phyloP scores from a whole-genome alignment of 768 basidiomycete genomes.

The Ephemerocybe angulata region DNA sequence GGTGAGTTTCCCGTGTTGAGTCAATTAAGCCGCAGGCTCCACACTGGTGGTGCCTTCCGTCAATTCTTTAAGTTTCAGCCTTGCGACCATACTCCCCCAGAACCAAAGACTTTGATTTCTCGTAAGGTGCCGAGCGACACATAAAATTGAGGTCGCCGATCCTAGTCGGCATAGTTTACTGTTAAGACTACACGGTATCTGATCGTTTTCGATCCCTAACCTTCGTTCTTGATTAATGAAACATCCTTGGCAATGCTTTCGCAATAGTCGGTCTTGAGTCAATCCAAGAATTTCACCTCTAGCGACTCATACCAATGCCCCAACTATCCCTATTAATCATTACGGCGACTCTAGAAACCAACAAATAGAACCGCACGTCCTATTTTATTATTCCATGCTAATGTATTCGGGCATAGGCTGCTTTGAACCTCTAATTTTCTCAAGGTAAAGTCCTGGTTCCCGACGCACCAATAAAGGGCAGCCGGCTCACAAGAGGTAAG shows the following conservation, averaged over 20 bases:
- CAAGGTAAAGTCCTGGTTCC: too few relatives aligned
- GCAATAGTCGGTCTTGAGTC: too few relatives aligned
- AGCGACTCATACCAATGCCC: too few relatives aligned
- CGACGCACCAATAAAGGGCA: too few relatives aligned
- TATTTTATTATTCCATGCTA: too few relatives aligned
- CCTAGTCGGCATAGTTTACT: conserved; percentile 82
- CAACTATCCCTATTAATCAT: too few relatives aligned
- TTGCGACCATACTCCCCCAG: conserved; percentile 48
- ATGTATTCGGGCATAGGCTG: conserved; percentile 79
- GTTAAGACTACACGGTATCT: conserved; percentile 83
- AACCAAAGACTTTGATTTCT: conserved; percentile 89
- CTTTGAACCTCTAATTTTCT: conserved; percentile 83
- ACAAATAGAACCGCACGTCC: too few relatives aligned
- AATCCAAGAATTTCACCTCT: too few relatives aligned
- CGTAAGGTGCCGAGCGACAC: conserved; percentile 76
- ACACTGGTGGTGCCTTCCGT: conserved; percentile 76
- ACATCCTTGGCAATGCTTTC: too few relatives aligned
- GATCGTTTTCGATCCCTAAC: conserved; percentile 81
- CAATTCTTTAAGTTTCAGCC: conserved; percentile 81
- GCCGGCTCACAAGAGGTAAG: too few relatives aligned
- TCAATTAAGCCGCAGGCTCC: conserved; percentile 85
- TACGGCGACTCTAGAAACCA: too few relatives aligned
- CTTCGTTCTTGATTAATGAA: conserved; percentile 83
- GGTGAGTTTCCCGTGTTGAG: conserved; percentile 81
- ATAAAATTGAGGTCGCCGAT: conserved; percentile 65